These are phyloP conservation scores for Echites panduratus DNA, from an alignment of 257 asterid species.

Conservation along the genomic window DNA sequence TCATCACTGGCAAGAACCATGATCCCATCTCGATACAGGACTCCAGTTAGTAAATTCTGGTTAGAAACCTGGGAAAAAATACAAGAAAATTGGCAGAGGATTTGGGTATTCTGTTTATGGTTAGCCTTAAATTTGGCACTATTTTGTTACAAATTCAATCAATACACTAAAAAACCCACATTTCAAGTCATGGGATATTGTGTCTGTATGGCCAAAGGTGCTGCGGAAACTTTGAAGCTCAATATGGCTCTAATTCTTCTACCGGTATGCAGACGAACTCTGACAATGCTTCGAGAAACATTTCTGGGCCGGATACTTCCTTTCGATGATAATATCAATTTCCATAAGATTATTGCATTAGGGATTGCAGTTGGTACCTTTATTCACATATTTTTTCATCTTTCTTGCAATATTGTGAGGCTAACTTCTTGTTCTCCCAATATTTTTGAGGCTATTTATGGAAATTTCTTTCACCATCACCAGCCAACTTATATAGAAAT, in stretches of 20 bases:
- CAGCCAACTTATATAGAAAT: constrained; percentile 59
- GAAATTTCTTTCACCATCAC: constrained; percentile 35
- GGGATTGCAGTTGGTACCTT: constrained; percentile 37
- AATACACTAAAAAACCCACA: constrained; percentile 34
- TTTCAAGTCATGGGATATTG: constrained; percentile 64
- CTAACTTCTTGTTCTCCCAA: constrained; percentile 46
- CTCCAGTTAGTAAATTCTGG: constrained; percentile 58
- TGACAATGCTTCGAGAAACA: constrained; percentile 66
- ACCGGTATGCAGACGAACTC: constrained; percentile 37
- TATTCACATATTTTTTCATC: constrained; percentile 45
- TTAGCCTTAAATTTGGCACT: constrained; percentile 36
- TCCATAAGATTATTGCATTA: constrained; percentile 69
- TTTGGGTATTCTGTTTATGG: constrained; percentile 61
- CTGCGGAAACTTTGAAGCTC: constrained; percentile 23
- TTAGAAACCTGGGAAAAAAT: constrained; percentile 37
- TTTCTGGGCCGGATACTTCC: constrained; percentile 58
- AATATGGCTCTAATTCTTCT: constrained; percentile 24
- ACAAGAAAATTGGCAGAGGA: constrained; percentile 64
- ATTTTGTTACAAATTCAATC: constrained; percentile 53
- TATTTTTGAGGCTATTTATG: constrained; percentile 43
- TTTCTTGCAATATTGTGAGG: constrained; percentile 55
- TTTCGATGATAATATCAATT: constrained; percentile 78
- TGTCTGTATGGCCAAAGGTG: constrained; percentile 50
- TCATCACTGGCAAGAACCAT: constrained; percentile 68
- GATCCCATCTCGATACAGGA: constrained; percentile 72